Percentiles rank a stretch among this genome's conserved stretches.
Evolutionary conservation across 768 basidiomycete genomes (phyloP).

Genomic region (Russula sp.): DNA sequence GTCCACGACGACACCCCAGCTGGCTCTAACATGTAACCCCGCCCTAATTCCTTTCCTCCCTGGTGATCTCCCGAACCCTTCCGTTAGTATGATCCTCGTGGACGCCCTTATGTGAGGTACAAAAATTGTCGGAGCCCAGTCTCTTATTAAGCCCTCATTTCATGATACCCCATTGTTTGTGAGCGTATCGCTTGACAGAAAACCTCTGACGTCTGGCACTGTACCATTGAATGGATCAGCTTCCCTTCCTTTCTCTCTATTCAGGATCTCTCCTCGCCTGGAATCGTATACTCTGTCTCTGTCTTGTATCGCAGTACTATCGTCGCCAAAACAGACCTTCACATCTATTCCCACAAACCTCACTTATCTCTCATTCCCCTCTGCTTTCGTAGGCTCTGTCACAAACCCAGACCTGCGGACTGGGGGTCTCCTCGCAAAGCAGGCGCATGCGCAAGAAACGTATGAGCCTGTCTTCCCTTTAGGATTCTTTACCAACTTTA

Average conservation of each 20-base stretch:
- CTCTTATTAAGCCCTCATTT: too few species aligned
- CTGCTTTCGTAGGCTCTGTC: conserved; percentile 33
- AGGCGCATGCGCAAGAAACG: conserved; percentile 23
- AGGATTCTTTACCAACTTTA: conserved; percentile 67
- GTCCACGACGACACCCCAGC: too few species aligned
- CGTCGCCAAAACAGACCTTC: conserved; percentile 30
- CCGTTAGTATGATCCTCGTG: too few species aligned
- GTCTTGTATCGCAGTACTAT: conserved; percentile 32
- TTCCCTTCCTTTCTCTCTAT: conserved; percentile 34
- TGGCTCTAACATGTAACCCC: too few species aligned
- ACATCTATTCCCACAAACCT: conserved; percentile 29
- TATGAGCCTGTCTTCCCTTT: conserved; percentile 52
- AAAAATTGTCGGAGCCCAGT: too few species aligned
- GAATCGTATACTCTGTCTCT: conserved; percentile 32
- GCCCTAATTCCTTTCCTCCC: too few species aligned
- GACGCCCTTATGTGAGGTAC: too few species aligned
- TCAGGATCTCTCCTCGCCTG: conserved; percentile 29
- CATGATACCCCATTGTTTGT: too few species aligned
- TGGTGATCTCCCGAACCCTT: too few species aligned
- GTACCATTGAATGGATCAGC: conserved; percentile 38
- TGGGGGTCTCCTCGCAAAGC: conserved; percentile 39
- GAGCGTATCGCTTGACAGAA: conserved; percentile 30
- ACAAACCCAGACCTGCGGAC: conserved; percentile 46
- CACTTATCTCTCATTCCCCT: conserved; percentile 38
- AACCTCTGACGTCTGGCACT: conserved; percentile 23